Evolutionary conservation across 1,139 yeast species (phyloP).

Genomic region (Suhomyces wounanorum): DNA sequence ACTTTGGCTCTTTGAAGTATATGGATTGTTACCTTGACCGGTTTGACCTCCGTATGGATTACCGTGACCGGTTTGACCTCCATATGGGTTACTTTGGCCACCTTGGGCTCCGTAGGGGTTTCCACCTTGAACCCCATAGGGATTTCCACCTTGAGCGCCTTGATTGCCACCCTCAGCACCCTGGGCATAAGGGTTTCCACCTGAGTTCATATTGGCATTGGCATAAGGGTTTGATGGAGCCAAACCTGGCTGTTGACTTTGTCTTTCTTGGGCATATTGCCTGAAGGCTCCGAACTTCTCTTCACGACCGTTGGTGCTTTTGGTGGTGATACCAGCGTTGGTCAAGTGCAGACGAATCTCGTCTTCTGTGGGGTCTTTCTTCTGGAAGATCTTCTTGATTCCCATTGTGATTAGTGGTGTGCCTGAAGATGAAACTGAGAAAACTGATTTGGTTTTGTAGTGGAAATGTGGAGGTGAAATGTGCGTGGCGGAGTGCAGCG

Average conservation of each 20-base stretch:
- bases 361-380: slow-evolving; percentile 62
- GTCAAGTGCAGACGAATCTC: slow-evolving; percentile 54
- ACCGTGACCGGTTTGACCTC: slow-evolving; percentile 4
- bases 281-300: slow-evolving; percentile 69
- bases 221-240: slow-evolving; percentile 52
- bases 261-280: slow-evolving; percentile 56
- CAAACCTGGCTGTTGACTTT: slow-evolving; percentile 42
- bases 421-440: neutral
- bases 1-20: slow-evolving; percentile 11
- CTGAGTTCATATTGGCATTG: slow-evolving; percentile 19
- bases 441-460: neutral
- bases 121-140: slow-evolving; percentile 8
- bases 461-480: neutral
- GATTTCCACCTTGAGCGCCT: neutral
- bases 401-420: slow-evolving; percentile 33
- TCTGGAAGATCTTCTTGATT: slow-evolving; percentile 55
- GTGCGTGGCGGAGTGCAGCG: slow-evolving; percentile 3
- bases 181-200: slow-evolving; percentile 8
- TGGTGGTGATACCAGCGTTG: slow-evolving; percentile 56
- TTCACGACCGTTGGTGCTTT: slow-evolving; percentile 36
- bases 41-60: slow-evolving; percentile 12
- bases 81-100: slow-evolving; percentile 12
- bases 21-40: slow-evolving; percentile 12
- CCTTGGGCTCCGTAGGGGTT: slow-evolving; percentile 14
- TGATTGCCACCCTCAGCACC: neutral